Evolutionary conservation across 768 basidiomycete species (phyloP), one percentile per base, ranked within the genome.

Genomic region (Boletus eberwhitei): DNA sequence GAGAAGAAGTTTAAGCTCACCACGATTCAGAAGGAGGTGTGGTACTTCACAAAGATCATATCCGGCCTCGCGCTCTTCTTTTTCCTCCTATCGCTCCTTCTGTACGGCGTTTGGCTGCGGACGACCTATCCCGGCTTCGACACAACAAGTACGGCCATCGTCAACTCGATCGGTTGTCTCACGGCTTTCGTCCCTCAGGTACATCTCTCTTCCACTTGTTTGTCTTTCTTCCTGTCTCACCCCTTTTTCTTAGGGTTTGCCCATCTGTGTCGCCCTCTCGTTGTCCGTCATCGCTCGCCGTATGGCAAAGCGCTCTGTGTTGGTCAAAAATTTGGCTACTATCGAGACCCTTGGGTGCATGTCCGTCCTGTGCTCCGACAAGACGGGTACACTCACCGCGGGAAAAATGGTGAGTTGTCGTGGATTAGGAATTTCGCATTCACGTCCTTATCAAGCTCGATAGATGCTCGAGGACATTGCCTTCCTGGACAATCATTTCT

Each of bases 261-360:
- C 73, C 1, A 60, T 75, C 6, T 69, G 64, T 52, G 76, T 81
- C 19, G 77, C 78, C n/a, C 71, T 83, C 41, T 81, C 81, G 2
- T 64, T 84, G 41, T 79, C 81, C 0, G 72, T 76, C 36, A 59
- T 72, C 19, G 77, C 77, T 31, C 73, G 74, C 19, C 79, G 79
- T 48, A 78, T 83, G 64, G 78, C 78, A 12, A 69, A 71, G 44
- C 69, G 77, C 24, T 76, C 74, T 21, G 74, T 79, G 9, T 64
- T 78, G 39, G 78, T 79, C 53, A 80, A 80, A 59, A 76, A 75
- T 26, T 64, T 82, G 48, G 75, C 77, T 37, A 81, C 77, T 3
- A 76, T 82, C 48, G 81, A 82, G 59, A 79, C 78, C 1, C 71
- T 82, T 32, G 81, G 81, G 4, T 70, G 73, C 29, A 78, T 83